Evolutionary conservation across 1,284 basidiomycete genomes (phyloP).

Genomic region (Ustilago shanxiensis): DNA sequence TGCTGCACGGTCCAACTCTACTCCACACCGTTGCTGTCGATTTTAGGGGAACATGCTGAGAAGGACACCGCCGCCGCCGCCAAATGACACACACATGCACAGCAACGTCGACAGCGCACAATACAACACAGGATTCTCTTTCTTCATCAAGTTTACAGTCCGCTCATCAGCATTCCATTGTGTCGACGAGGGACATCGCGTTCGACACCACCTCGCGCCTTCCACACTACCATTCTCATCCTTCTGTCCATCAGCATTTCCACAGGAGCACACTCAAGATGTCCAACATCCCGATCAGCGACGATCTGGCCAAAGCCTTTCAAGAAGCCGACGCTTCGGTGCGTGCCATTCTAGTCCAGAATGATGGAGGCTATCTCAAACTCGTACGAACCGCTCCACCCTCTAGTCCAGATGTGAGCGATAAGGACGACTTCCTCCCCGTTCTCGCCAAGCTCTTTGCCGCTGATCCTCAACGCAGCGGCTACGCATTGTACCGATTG

Average conservation of each 20-base stretch:
- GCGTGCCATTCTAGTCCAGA: slow-evolving; percentile 60
- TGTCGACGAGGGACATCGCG: too few relatives aligned
- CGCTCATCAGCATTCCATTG: background rate
- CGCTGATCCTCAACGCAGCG: slow-evolving; percentile 55
- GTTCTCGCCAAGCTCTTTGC: slow-evolving; percentile 52
- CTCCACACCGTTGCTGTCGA: slow-evolving; percentile 14
- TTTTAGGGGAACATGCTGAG: background rate
- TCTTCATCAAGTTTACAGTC: background rate
- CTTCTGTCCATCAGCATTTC: background rate
- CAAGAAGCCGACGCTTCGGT: slow-evolving; percentile 32
- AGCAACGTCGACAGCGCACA: slow-evolving; percentile 2
- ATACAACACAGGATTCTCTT: background rate
- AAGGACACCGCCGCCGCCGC: background rate
- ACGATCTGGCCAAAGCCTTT: slow-evolving; percentile 43
- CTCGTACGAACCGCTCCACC: slow-evolving; percentile 40
- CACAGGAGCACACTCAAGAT: slow-evolving; percentile 12
- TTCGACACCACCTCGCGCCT: background rate
- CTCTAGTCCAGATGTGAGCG: slow-evolving; percentile 30
- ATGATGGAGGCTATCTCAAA: slow-evolving; percentile 52
- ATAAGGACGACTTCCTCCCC: slow-evolving; percentile 54
- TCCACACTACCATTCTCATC: background rate
- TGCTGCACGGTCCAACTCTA: slow-evolving; percentile 31
- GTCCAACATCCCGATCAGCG: slow-evolving; percentile 51
- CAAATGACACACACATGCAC: background rate
- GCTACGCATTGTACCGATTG: slow-evolving; percentile 61